A percentile compares a stretch with the other conserved stretches of the same genome.
Conservation (phyloP, 805 yeast species). For the Cyberlindnera bimundalis region DNA sequence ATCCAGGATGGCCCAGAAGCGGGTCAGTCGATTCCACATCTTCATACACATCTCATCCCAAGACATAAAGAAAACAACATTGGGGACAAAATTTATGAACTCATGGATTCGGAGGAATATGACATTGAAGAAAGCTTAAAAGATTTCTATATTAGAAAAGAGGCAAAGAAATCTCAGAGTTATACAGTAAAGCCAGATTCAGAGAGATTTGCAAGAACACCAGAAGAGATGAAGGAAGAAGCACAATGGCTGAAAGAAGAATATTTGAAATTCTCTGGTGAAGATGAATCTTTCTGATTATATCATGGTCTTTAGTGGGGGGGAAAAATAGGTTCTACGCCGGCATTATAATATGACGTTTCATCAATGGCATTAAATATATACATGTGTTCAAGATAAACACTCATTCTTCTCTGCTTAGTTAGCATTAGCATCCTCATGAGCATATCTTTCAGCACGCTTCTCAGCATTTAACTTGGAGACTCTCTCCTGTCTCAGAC, state of each 20-base stretch:
- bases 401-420: no score
- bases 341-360: background rate
- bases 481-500: slow-evolving; percentile 62
- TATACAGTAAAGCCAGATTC: slow-evolving; percentile 43
- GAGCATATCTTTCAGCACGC: slow-evolving; percentile 28
- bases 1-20: slow-evolving; percentile 97
- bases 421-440: slow-evolving; percentile 30
- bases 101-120: slow-evolving; percentile 52
- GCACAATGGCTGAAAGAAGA: slow-evolving; percentile 51
- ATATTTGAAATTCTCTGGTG: slow-evolving; percentile 22
- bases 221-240: slow-evolving; percentile 68
- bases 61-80: slow-evolving; percentile 54
- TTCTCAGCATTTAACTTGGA: slow-evolving; percentile 54
- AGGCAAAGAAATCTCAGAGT: slow-evolving; percentile 23
- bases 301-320: no score
- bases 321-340: background rate
- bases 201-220: slow-evolving; percentile 53
- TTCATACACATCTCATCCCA: slow-evolving; percentile 93
- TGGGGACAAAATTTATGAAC: slow-evolving; percentile 73
- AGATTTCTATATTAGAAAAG: slow-evolving; percentile 32
- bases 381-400: no score
- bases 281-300: background rate
- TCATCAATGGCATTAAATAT: slow-evolving; percentile 14
- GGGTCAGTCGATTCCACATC: slow-evolving; percentile 94
- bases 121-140: slow-evolving; percentile 35